These are phyloP conservation scores for Pichia cactophila DNA, from an alignment of 1,139 yeast species.

Conservation along the genomic window DNA sequence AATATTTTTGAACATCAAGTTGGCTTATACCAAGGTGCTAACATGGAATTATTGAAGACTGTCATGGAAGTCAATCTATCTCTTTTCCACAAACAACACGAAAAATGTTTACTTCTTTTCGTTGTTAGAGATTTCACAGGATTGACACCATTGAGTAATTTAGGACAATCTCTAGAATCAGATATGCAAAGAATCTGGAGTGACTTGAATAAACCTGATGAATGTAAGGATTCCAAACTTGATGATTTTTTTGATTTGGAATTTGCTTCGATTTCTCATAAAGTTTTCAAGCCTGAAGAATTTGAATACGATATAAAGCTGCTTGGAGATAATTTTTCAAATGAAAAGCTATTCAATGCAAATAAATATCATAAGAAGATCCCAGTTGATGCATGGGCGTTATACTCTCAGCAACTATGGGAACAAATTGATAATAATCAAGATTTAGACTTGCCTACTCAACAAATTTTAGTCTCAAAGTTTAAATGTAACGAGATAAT, in stretches of 20 bases:
- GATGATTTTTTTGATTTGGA: conserved; percentile 78
- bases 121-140: conserved; percentile 93
- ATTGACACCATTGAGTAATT: conserved; percentile 69
- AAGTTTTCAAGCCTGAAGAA: conserved; percentile 67
- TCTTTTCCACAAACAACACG: conserved; percentile 52
- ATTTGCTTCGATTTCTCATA: conserved; percentile 80
- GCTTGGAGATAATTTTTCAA: conserved; percentile 53
- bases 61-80: conserved; percentile 93
- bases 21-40: conserved; percentile 95
- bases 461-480: conserved; percentile 87
- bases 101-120: conserved; percentile 71
- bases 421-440: conserved; percentile 86
- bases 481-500: conserved; percentile 91
- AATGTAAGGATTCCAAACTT: conserved; percentile 44
- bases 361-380: conserved; percentile 73
- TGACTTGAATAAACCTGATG: conserved; percentile 63
- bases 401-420: conserved; percentile 91
- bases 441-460: conserved; percentile 93
- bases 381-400: conserved; percentile 94
- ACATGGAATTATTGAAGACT: conserved; percentile 89
- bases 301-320: conserved; percentile 56
- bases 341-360: conserved; percentile 46
- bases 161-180: conserved; percentile 56
- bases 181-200: conserved; percentile 80
- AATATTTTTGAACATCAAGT: conserved; percentile 97